Evolutionary conservation across 2,329 filamentous ascomycete genomes (phyloP).

Genomic region (Pyricularia pennisetigena): DNA sequence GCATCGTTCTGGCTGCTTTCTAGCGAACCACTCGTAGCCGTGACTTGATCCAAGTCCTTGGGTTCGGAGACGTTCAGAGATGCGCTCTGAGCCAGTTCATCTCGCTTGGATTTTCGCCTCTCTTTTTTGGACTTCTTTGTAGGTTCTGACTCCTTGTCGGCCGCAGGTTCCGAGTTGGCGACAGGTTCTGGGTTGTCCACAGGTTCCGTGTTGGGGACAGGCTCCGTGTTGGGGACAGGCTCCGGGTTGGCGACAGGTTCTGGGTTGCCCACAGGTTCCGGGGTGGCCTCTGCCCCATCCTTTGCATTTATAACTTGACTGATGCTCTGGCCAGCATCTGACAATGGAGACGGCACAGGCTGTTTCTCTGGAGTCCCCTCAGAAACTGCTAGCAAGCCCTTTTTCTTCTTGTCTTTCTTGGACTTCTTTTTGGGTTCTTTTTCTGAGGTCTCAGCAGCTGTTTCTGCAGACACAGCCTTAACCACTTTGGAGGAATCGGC

Average conservation of each 20-base stretch:
- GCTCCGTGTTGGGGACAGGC: neutral
- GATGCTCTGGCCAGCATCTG: neutral
- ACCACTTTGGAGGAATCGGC: neutral
- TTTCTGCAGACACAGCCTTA: neutral
- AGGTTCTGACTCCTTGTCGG: neutral
- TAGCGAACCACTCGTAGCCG: neutral
- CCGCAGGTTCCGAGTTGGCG: neutral
- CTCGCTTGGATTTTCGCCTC: conserved; percentile 19
- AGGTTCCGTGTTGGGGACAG: too few relatives aligned
- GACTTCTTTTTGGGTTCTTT: neutral
- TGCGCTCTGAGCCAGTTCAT: neutral
- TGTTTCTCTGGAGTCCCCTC: neutral
- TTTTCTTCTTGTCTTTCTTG: neutral
- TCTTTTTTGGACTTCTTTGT: conserved; percentile 22
- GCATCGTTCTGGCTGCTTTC: neutral
- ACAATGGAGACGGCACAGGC: neutral
- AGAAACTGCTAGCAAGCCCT: neutral
- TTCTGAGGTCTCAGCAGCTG: neutral
- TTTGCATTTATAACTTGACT: neutral
- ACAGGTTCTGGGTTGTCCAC: neutral
- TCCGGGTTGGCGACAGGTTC: neutral
- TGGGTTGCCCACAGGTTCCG: too few relatives aligned
- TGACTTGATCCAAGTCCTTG: neutral
- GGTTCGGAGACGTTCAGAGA: neutral
- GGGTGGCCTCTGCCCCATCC: neutral